Base-by-base conservation (phyloP, 371 early-diverging fungal species). In the Mortierella sp. region DNA sequence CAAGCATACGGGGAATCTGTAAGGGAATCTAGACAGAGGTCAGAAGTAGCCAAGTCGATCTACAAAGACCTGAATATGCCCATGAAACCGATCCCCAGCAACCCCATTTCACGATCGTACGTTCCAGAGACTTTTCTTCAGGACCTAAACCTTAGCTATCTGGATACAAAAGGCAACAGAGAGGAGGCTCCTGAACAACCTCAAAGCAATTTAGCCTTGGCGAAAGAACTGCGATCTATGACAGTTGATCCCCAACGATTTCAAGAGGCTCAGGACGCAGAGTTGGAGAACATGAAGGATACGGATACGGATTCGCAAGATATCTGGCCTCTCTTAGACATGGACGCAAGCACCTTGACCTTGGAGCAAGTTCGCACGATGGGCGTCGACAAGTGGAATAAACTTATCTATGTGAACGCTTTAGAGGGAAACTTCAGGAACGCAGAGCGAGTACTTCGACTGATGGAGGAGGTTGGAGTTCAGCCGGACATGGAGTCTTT, bases 331-430 rank as follows among this genome's bases (percentile, higher is more conserved):
- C 26, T 49, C 23, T 24, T 51, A 4, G 53, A 54, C 13, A 45
- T 34, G 41, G 68, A 67, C 5, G 31, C 43, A 14, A 34, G 58
- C 27, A 21, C 39, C 9, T 21, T 57, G 18, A 51, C 65, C 3
- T 38, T 67, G 14, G 69, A 76, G 48, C 52, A 62, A 41, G 45
- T 76, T 18, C 47, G 26, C n/a, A 46, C 45, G 2, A 31, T 78
- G 42, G 73, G 59, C 0, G 54, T 72, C 12, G 71, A 74, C 30
- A 74, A 81, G 28, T 90, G 90, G 79, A 88, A 86, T 50, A 79
- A 89, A 24, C 83, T 93, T 38, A 89, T 95, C 10, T 90, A 90
- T 60, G 87, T 87, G 27, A 94, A 94, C 74, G 87, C 92, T 6
- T 64, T 91, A 30, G 86, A 89, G 10, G 83, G 87, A 51, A 82